These are phyloP conservation scores for Suillus weaverae DNA, from an alignment of 768 basidiomycete species.

Conservation along the genomic window DNA sequence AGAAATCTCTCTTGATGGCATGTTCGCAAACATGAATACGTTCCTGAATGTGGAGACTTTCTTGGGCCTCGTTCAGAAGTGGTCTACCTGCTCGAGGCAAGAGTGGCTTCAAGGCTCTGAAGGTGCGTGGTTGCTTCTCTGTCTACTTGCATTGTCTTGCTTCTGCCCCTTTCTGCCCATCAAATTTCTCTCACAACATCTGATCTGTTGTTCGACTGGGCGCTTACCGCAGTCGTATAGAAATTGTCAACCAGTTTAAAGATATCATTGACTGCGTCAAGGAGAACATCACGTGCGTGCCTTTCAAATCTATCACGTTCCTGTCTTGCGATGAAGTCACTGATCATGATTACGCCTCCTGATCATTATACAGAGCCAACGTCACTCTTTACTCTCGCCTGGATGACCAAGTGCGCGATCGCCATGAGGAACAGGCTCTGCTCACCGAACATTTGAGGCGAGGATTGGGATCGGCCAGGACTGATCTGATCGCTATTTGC, in stretches of 20 bases:
- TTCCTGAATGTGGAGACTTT: slow-evolving; percentile 24
- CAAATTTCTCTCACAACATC: slow-evolving; percentile 21
- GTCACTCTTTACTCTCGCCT: slow-evolving; percentile 21
- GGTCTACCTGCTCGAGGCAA: slow-evolving; percentile 30
- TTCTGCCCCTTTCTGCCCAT: slow-evolving; percentile 20
- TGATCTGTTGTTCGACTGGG: slow-evolving; percentile 10
- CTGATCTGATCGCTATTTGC: slow-evolving; percentile 7
- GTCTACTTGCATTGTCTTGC: neutral
- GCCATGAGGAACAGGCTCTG: slow-evolving; percentile 17
- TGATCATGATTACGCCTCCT: slow-evolving; percentile 12
- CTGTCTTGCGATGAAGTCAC: neutral
- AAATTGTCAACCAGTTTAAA: slow-evolving; percentile 7
- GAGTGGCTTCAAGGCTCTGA: slow-evolving; percentile 33
- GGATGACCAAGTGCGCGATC: slow-evolving; percentile 23
- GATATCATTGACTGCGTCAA: slow-evolving; percentile 20
- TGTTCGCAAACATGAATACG: slow-evolving; percentile 22
- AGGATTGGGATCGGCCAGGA: slow-evolving; percentile 18
- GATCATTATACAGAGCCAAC: slow-evolving; percentile 18
- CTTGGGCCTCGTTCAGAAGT: slow-evolving; percentile 23
- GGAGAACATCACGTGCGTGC: slow-evolving; percentile 28
- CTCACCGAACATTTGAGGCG: slow-evolving; percentile 19
- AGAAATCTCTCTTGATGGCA: slow-evolving; percentile 12
- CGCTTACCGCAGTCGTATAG: neutral
- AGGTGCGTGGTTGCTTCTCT: slow-evolving; percentile 16
- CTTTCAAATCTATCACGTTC: neutral